Evolutionary conservation across 805 yeast genomes (phyloP).

Genomic region (Ogataea nonfermentans): DNA sequence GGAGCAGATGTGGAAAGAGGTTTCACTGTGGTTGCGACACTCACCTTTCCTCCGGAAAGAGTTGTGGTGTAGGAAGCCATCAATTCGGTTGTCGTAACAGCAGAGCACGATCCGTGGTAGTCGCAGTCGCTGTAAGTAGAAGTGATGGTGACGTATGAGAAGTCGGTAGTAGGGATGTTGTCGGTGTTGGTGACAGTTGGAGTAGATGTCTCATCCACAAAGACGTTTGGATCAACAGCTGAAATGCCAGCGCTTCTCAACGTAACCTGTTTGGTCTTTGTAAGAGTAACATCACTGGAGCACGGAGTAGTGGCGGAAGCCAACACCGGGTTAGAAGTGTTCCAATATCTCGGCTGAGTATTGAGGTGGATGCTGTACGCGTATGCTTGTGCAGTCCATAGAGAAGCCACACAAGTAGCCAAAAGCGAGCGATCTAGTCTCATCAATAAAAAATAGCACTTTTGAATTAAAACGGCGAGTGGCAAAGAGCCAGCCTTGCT

Average conservation of each 20-base stretch:
- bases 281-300: conserved; percentile 21
- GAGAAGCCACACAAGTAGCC: conserved; percentile 7
- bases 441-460: background rate
- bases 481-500: background rate
- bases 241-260: conserved; percentile 10
- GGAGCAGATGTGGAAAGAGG: conserved; percentile 15
- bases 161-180: conserved; percentile 13
- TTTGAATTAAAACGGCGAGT: background rate
- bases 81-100: conserved; percentile 24
- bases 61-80: conserved; percentile 27
- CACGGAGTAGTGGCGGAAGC: conserved; percentile 13
- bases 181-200: conserved; percentile 20
- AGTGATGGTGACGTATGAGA: conserved; percentile 22
- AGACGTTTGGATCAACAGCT: conserved; percentile 9
- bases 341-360: conserved; percentile 21
- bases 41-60: conserved; percentile 14
- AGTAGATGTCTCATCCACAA: conserved; percentile 16
- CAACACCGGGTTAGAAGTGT: conserved; percentile 12
- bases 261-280: conserved; percentile 17
- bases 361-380: conserved; percentile 12
- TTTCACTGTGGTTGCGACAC: conserved; percentile 22
- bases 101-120: conserved; percentile 23
- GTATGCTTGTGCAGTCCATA: conserved; percentile 7
- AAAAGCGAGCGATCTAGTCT: conserved; percentile 11
- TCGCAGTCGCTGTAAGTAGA: conserved; percentile 21